Conservation (phyloP, 2,329 filamentous ascomycete species). For the Davidsoniella australis region DNA sequence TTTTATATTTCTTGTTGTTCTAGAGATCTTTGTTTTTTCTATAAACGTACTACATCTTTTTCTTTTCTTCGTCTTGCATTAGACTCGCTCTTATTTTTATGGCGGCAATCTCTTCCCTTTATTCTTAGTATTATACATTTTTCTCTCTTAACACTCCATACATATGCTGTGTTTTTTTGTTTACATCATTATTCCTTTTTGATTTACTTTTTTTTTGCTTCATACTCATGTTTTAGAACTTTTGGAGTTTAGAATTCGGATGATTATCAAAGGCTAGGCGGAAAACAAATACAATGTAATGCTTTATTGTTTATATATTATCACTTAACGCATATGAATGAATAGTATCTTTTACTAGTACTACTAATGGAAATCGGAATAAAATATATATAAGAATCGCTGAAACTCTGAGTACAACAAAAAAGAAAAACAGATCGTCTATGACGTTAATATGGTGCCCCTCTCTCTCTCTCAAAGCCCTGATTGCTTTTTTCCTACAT, state of each 20-base stretch:
- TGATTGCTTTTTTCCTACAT: slow-evolving; percentile 5
- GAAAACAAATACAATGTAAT: not conserved
- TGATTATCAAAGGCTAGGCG: no score
- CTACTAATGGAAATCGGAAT: not conserved
- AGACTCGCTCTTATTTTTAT: not conserved
- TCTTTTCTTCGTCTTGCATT: slow-evolving; percentile 3
- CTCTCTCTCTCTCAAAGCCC: not conserved
- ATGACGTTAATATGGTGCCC: not conserved
- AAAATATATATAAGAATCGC: not conserved
- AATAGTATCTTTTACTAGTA: no score
- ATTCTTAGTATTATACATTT: not conserved
- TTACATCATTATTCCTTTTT: not conserved
- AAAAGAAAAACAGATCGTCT: not conserved
- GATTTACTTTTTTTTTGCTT: not conserved
- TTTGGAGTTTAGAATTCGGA: no score
- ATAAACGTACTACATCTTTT: not conserved
- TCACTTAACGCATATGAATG: not conserved
- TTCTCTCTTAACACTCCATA: not conserved
- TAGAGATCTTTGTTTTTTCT: slow-evolving; percentile 3
- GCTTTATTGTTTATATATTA: not conserved
- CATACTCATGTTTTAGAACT: not conserved
- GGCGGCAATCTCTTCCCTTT: slow-evolving; percentile 1
- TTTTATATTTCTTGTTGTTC: slow-evolving; percentile 15
- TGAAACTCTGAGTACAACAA: not conserved
- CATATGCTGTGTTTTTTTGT: not conserved